Evolutionary conservation across 1,139 yeast genomes (phyloP).

Genomic region (Diutina sp.): DNA sequence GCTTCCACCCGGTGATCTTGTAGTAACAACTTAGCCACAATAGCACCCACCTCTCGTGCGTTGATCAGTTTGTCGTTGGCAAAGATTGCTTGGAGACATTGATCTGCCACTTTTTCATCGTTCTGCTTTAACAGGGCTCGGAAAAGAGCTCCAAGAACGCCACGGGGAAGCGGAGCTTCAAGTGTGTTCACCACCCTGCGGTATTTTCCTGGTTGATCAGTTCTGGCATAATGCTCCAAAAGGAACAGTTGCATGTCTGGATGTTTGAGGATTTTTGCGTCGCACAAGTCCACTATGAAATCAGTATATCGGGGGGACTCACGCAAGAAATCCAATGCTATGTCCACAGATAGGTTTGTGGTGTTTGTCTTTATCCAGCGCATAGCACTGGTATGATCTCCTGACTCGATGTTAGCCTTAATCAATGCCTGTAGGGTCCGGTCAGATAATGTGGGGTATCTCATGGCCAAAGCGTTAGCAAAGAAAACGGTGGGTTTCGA

Average conservation of each 20-base stretch:
- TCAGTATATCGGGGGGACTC: background rate
- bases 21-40: slow-evolving; percentile 15
- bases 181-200: slow-evolving; percentile 5
- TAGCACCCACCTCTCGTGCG: slow-evolving; percentile 14
- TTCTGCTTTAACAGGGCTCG: slow-evolving; percentile 16
- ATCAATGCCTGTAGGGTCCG: background rate
- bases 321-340: background rate
- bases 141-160: slow-evolving; percentile 22
- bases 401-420: background rate
- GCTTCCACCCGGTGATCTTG: slow-evolving; percentile 14
- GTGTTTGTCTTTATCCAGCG: background rate
- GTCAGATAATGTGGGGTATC: background rate
- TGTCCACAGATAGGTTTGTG: background rate
- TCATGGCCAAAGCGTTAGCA: background rate
- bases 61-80: slow-evolving; percentile 16
- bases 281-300: background rate
- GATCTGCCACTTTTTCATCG: slow-evolving; percentile 18
- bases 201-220: background rate
- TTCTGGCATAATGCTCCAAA: background rate
- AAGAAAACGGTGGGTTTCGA: background rate
- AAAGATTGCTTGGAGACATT: slow-evolving; percentile 17
- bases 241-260: background rate
- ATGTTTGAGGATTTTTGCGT: background rate
- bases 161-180: slow-evolving; percentile 18
- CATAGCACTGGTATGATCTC: background rate